Conservation (phyloP, 2,329 filamentous ascomycete genomes). For the Fusarium lateritium region DNA sequence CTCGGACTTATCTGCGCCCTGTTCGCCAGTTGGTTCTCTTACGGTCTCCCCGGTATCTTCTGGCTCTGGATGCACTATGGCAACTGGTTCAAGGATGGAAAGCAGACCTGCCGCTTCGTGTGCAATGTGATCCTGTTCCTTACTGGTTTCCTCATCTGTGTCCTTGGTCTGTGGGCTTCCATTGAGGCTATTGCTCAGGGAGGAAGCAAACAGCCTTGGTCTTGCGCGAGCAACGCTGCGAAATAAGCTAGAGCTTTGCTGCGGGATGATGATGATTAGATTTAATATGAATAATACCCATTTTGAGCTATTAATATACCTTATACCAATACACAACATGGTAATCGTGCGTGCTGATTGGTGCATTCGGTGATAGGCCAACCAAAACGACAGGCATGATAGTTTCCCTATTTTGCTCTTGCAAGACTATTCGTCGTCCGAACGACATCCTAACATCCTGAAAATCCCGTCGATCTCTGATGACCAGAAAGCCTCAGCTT, state of each 20-base stretch:
- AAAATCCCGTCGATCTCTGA: no score
- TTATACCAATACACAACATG: no score
- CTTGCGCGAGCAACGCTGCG: slow-evolving; percentile 52
- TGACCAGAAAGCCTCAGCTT: slow-evolving; percentile 2
- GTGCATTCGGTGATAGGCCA: no score
- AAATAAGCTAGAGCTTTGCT: rapidly evolving
- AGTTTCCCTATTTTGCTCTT: no score
- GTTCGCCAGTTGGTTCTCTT: slow-evolving; percentile 78
- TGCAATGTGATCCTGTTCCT: slow-evolving; percentile 54
- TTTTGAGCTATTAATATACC: background rate
- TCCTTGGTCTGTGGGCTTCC: slow-evolving; percentile 58
- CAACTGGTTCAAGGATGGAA: slow-evolving; percentile 54
- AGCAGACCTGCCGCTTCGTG: slow-evolving; percentile 52
- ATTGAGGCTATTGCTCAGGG: slow-evolving; percentile 55
- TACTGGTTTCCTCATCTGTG: slow-evolving; percentile 55
- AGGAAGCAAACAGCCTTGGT: slow-evolving; percentile 54
- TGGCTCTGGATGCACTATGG: slow-evolving; percentile 65
- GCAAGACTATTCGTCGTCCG: no score
- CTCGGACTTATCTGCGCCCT: slow-evolving; percentile 74
- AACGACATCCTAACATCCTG: no score
- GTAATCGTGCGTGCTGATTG: no score
- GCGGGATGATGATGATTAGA: background rate
- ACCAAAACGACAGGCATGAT: no score
- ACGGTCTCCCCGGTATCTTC: slow-evolving; percentile 62
- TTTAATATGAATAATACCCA: slow-evolving; percentile 15